Evolutionary conservation across 2,329 filamentous ascomycete species (phyloP), one percentile per base, ranked within the genome.

Genomic region (Ophiostoma pallidulum): DNA sequence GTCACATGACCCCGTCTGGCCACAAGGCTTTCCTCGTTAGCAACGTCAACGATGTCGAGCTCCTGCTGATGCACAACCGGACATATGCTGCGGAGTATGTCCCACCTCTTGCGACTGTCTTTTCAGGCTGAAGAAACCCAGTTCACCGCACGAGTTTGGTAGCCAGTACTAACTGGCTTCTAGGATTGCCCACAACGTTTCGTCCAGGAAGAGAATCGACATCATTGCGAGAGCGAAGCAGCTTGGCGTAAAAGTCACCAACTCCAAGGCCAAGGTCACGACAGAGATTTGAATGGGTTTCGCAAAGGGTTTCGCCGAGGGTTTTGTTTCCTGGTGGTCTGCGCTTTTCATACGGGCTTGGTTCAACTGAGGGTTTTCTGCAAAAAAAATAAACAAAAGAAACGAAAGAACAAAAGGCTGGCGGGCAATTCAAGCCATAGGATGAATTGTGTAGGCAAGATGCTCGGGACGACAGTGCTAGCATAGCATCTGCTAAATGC

Each of bases 21-120:
- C 91, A 97, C 86, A 97, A 96, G 84, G 87, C 91, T 59, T 98
- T 98, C 86, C 82, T 97, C 68, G 92, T 98, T 76, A 88, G 84
- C 84, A 98, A 98, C 81, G 72, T 80, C 72, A 80, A 84, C 70
- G 92, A 98, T 63, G 84, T 98, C 66, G 91, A 98, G 73, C 85
- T 98, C 56, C 84, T 98, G 66, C 80, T 98, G 64, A 98, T 98
- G 92, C 92, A 98, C 86, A 97, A 97, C 87, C 84, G 85, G 71
- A 94, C 89, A 73, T 96, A 87, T 75, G 92, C 92, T 69, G 92
- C 92, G 69, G 92, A 98, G 90, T 96, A 89, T 64, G 88, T 80
- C 50, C 8, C 14, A 4, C 4, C 10, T 19, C n/a, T 19, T 9
- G 9, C 33, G 6, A 26, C 12, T 31, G 24, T 37, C 22, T 45